Conservation (phyloP, 2,329 filamentous ascomycete genomes). For the Trichoderma brevicompactum region DNA sequence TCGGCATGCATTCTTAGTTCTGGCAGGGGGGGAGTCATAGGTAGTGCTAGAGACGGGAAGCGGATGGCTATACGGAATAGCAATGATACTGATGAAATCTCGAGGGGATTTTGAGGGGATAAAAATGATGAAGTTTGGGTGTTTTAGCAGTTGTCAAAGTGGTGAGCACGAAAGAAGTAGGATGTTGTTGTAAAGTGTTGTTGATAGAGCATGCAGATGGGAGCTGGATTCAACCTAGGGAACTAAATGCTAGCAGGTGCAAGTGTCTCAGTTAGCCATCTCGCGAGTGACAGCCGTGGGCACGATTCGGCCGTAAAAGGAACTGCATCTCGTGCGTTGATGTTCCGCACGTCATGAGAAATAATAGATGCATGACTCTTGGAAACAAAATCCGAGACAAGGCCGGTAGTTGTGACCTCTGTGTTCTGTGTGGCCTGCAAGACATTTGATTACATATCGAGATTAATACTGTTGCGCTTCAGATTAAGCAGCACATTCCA, state of each 20-base stretch:
- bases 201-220: too few species aligned
- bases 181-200: too few species aligned
- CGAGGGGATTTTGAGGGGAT: background rate
- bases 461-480: background rate
- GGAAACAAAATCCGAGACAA: background rate
- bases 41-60: background rate
- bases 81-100: background rate
- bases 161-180: too few species aligned
- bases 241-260: too few species aligned
- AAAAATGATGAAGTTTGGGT: background rate
- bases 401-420: background rate
- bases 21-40: background rate
- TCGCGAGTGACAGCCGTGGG: background rate
- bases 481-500: background rate
- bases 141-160: too few species aligned
- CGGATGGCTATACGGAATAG: too few species aligned
- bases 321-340: conserved; percentile 9
- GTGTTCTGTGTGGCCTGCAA: background rate
- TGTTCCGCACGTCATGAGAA: background rate
- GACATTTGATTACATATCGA: background rate
- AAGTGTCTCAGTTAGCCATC: background rate
- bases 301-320: conserved; percentile 2
- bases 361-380: background rate
- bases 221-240: too few species aligned
- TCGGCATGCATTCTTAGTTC: conserved; percentile 16